phyloP scores from a whole-genome alignment of 208 protist genomes.

The Angomonas ambiguus region DNA sequence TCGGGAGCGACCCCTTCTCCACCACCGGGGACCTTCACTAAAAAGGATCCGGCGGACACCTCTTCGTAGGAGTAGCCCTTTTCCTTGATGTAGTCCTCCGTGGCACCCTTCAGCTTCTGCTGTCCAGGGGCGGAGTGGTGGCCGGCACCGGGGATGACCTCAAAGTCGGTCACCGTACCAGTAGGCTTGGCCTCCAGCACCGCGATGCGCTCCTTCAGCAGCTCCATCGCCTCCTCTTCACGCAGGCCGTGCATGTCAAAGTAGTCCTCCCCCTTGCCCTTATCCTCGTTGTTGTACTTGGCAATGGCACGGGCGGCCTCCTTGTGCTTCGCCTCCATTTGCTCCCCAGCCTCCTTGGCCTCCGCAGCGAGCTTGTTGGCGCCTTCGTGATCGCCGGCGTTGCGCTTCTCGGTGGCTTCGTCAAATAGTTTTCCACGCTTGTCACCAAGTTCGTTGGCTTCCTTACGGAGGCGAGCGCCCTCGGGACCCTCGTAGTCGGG shows the following conservation, averaged over 20 bases:
- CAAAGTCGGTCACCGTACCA: constrained; percentile 29
- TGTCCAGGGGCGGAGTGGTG: constrained; percentile 45
- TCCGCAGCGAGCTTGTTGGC: constrained; percentile 28
- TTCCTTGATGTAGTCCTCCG: constrained; percentile 25
- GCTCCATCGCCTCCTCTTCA: constrained; percentile 40
- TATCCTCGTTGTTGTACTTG: constrained; percentile 46
- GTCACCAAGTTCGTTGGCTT: constrained; percentile 34
- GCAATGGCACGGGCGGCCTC: constrained; percentile 43
- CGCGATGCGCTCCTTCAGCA: constrained; percentile 32
- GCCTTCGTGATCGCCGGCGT: constrained; percentile 23
- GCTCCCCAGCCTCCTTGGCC: constrained; percentile 31
- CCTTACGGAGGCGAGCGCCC: constrained; percentile 31
- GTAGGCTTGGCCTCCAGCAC: constrained; percentile 29
- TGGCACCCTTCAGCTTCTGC: constrained; percentile 42
- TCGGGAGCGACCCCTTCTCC: constrained; percentile 16
- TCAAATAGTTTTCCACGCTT: constrained; percentile 41
- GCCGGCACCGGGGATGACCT: constrained; percentile 46
- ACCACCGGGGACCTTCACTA: constrained; percentile 29
- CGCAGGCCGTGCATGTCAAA: constrained; percentile 59
- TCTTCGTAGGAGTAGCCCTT: constrained; percentile 35
- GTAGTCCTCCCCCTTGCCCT: constrained; percentile 43
- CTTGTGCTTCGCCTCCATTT: constrained; percentile 27
- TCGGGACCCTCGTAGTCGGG: constrained; percentile 51
- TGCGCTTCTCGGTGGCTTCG: constrained; percentile 30
- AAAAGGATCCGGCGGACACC: constrained; percentile 30